phyloP scores from a whole-genome alignment of 192 early-diverging fungal species.

The Podila epigama region DNA sequence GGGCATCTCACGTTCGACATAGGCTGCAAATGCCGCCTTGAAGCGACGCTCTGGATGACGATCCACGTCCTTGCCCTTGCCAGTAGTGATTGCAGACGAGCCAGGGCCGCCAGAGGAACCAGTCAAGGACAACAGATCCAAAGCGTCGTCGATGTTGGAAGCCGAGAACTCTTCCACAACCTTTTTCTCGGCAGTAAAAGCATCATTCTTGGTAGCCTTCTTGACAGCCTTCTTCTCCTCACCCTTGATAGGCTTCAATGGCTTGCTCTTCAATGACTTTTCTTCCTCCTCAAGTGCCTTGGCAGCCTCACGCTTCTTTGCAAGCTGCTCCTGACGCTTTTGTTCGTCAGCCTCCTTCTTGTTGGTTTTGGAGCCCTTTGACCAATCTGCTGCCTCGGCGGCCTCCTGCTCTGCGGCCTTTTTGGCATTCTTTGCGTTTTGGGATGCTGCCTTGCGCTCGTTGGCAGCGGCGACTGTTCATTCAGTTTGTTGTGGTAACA shows the following conservation, averaged over 20 bases:
- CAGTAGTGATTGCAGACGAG: slow-evolving; percentile 19
- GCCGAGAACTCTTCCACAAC: slow-evolving; percentile 78
- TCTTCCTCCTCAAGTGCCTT: slow-evolving; percentile 67
- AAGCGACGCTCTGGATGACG: slow-evolving; percentile 89
- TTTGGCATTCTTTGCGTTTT: slow-evolving; percentile 66
- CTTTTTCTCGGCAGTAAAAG: slow-evolving; percentile 49
- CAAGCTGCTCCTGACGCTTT: slow-evolving; percentile 59
- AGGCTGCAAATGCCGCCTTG: slow-evolving; percentile 77
- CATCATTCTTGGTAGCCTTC: slow-evolving; percentile 59
- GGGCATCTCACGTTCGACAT: slow-evolving; percentile 75
- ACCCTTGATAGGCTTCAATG: slow-evolving; percentile 50
- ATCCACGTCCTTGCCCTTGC: slow-evolving; percentile 68
- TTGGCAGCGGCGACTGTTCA: slow-evolving; percentile 69
- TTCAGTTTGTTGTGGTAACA: neutral
- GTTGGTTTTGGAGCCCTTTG: slow-evolving; percentile 69
- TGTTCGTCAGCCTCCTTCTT: slow-evolving; percentile 69
- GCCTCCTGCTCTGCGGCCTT: slow-evolving; percentile 62
- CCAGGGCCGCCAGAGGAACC: slow-evolving; percentile 23
- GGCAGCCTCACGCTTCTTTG: slow-evolving; percentile 62
- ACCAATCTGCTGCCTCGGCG: slow-evolving; percentile 69
- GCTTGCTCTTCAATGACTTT: slow-evolving; percentile 56
- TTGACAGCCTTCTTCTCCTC: slow-evolving; percentile 68
- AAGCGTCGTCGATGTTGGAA: slow-evolving; percentile 84
- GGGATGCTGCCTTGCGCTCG: slow-evolving; percentile 74
- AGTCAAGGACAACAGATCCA: slow-evolving; percentile 69